Conservation (phyloP, 305 asterid species). For the Solanum hybrid region DNA sequence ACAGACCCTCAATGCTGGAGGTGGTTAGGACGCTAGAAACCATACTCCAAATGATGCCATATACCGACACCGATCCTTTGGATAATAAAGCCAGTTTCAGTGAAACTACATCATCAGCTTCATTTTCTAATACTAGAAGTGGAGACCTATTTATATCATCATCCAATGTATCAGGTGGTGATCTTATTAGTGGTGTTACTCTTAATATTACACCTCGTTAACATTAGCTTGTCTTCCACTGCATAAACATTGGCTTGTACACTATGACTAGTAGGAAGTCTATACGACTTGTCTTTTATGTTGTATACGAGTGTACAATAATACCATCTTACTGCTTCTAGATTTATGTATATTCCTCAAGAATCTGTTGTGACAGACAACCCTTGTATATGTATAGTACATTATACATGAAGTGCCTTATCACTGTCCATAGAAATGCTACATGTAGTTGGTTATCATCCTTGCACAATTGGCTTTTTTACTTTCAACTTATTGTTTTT, state of each 20-base stretch:
- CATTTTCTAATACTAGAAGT: constrained; percentile 26
- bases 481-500: not conserved
- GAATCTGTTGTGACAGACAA: not conserved
- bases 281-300: not conserved
- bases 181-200: constrained; percentile 51
- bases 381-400: not conserved
- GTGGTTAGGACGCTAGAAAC: constrained; percentile 73
- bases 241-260: not conserved
- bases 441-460: not conserved
- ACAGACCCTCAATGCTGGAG: constrained; percentile 63
- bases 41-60: constrained; percentile 39
- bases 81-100: constrained; percentile 15
- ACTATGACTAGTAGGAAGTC: not conserved
- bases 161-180: constrained; percentile 37
- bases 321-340: not conserved
- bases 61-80: constrained; percentile 18
- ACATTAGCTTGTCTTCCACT: not conserved
- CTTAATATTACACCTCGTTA: constrained; percentile 50
- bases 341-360: not conserved
- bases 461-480: not conserved
- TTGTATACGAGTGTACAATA: not conserved
- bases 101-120: constrained; percentile 27
- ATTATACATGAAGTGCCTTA: not conserved
- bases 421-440: not conserved
- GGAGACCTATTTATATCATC: constrained; percentile 24